Base-by-base conservation (phyloP, 2,329 filamentous ascomycete species). In the Ophiostoma sp. region DNA sequence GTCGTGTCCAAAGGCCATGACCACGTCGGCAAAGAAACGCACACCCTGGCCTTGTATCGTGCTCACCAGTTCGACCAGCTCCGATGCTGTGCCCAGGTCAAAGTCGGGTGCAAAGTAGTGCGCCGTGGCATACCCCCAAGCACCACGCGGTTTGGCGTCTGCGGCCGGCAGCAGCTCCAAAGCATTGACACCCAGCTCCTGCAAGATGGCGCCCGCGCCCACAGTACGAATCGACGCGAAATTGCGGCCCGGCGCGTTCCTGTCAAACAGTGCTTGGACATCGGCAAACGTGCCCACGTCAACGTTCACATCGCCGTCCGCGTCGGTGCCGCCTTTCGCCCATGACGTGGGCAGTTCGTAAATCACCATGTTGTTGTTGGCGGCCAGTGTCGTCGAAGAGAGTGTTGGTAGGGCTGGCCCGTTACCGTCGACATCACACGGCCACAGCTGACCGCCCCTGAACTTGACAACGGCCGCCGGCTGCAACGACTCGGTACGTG, bases 261-360 rank as follows among this genome's bases (percentile, higher is more conserved):
- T 12, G 61, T 77, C 74, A 61, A 78, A 77, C 4, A 78, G 72
- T 4, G 78, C 76, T 33, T 70, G 66, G 11, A 79, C 77, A 69
- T 78, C 78, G 25, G 72, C 70, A 55, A 79, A 78, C 19, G 75
- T 76, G 8, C 78, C 78, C 3, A 75, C 70, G 55, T 79, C 78
- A 1, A 71, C 72, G 48, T 76, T 75, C 12, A 75, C 33, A 11
- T 73, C 73, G 19, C 68, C 66, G 17, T 70, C 42, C 11, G 63
- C 12, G 6, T 74, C 75, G 3, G 50, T 73, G 11, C 74, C 73
- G 2, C 57, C 74, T 12, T 74, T 76, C 3, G 74, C 74, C 78
- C 77, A 79, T 0, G 76, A 77, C n/a, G 75, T 73, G 6, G 78
- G 78, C 6, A 79, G 74, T 57, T 78, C 78, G 72, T 78, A 79